Evolutionary conservation across 805 yeast species (phyloP).

Genomic region (Ogataea glucozyma): DNA sequence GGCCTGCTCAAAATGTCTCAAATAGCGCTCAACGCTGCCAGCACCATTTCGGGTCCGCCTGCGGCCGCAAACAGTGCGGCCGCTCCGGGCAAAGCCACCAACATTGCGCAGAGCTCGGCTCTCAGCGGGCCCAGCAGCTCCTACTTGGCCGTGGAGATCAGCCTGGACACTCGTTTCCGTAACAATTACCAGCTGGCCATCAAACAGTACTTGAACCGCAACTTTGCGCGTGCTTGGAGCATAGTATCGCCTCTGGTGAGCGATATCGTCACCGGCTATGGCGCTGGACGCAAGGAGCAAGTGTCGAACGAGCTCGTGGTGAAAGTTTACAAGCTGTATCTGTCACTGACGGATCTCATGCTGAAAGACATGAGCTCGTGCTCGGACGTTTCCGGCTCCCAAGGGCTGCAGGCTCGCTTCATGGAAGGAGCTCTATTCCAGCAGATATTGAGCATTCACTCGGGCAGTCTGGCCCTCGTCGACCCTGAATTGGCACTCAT

Average conservation of each 20-base stretch:
- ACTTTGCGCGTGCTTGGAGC: constrained; percentile 32
- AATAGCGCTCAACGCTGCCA: constrained; percentile 16
- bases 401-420: constrained; percentile 16
- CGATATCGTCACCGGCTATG: constrained; percentile 17
- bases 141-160: constrained; percentile 17
- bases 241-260: constrained; percentile 25
- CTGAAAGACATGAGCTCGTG: constrained; percentile 22
- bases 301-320: constrained; percentile 13
- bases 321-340: constrained; percentile 30
- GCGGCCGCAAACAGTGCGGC: not conserved
- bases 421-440: constrained; percentile 25
- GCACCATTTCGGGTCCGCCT: constrained; percentile 3
- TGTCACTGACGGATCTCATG: constrained; percentile 32
- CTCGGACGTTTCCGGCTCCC: not conserved
- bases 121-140: constrained; percentile 3
- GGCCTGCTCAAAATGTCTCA: constrained; percentile 13
- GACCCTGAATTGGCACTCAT: constrained; percentile 33
- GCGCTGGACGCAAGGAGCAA: constrained; percentile 1
- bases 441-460: constrained; percentile 22
- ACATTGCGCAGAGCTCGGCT: constrained; percentile 4
- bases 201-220: constrained; percentile 41
- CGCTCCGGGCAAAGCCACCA: constrained; percentile 3
- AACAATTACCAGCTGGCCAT: constrained; percentile 41
- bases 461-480: constrained; percentile 11
- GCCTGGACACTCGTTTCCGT: constrained; percentile 19